Evolutionary conservation across 140 eudicot genomes (phyloP).

Genomic region (Cichorium intybus): DNA sequence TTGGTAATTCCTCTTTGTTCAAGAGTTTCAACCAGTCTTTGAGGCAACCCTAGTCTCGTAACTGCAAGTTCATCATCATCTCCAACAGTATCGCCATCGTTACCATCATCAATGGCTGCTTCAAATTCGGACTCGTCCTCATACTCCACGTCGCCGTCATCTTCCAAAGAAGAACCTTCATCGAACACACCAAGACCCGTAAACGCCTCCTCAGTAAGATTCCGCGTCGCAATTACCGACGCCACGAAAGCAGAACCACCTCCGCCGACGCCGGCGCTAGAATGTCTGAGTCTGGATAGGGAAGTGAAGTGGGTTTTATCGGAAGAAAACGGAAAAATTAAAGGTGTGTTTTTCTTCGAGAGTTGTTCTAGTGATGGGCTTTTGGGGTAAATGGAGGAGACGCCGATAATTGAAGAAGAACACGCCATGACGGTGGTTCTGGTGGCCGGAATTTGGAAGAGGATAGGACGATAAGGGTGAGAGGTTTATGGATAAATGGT

Average conservation of each 20-base stretch:
- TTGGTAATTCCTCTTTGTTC: constrained; percentile 63
- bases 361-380: constrained; percentile 37
- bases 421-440: constrained; percentile 37
- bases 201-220: constrained; percentile 75
- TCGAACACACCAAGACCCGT: constrained; percentile 62
- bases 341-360: constrained; percentile 28
- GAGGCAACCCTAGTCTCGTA: constrained; percentile 75
- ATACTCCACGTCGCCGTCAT: constrained; percentile 32
- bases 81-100: neutral
- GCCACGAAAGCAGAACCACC: constrained; percentile 30
- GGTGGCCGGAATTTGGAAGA: constrained; percentile 18
- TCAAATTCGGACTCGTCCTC: constrained; percentile 34
- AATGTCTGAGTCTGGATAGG: constrained; percentile 21
- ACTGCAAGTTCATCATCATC: constrained; percentile 59
- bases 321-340: constrained; percentile 25
- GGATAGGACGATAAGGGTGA: constrained; percentile 36
- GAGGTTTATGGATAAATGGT: constrained; percentile 44
- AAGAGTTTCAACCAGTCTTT: constrained; percentile 61
- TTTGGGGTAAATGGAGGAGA: constrained; percentile 48
- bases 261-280: neutral
- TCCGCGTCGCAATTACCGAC: constrained; percentile 62
- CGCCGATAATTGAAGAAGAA: constrained; percentile 49
- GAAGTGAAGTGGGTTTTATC: constrained; percentile 32
- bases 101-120: constrained; percentile 6
- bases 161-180: constrained; percentile 25